phyloP scores from a whole-genome alignment of 2,329 filamentous ascomycete genomes.

The Botrytis fabae region DNA sequence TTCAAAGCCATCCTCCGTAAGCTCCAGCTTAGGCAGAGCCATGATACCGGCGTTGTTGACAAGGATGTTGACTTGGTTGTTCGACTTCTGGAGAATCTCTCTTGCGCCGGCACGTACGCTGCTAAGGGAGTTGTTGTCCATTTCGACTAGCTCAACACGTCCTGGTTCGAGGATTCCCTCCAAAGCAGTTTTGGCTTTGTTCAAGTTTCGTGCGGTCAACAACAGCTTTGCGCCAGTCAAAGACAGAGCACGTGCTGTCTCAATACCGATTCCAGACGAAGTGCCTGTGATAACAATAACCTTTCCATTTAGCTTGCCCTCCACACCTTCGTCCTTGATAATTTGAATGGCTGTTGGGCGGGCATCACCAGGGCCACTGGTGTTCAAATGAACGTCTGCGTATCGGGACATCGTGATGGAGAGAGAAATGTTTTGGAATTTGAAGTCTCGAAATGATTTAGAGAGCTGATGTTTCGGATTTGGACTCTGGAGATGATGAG shows the following conservation, averaged over 20 bases:
- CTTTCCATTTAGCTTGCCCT: conserved; percentile 29
- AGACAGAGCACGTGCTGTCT: conserved; percentile 44
- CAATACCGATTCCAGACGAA: conserved; percentile 44
- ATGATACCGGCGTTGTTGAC: conserved; percentile 34
- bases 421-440: background rate
- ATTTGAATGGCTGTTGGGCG: conserved; percentile 42
- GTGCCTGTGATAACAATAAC: conserved; percentile 46
- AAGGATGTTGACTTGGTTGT: conserved; percentile 38
- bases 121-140: background rate
- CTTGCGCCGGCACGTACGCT: conserved; percentile 25
- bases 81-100: conserved; percentile 32
- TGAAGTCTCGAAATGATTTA: background rate
- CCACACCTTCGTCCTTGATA: conserved; percentile 39
- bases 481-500: background rate
- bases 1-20: conserved; percentile 51
- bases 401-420: conserved; percentile 12
- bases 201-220: conserved; percentile 25
- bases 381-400: conserved; percentile 15
- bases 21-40: conserved; percentile 18
- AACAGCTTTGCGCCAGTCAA: conserved; percentile 44
- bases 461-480: background rate
- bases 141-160: background rate
- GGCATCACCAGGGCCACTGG: conserved; percentile 37
- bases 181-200: background rate
- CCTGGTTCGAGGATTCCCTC: background rate